Evolutionary conservation across 2,329 filamentous ascomycete species (phyloP).

Genomic region (Colletotrichum liaoningense): DNA sequence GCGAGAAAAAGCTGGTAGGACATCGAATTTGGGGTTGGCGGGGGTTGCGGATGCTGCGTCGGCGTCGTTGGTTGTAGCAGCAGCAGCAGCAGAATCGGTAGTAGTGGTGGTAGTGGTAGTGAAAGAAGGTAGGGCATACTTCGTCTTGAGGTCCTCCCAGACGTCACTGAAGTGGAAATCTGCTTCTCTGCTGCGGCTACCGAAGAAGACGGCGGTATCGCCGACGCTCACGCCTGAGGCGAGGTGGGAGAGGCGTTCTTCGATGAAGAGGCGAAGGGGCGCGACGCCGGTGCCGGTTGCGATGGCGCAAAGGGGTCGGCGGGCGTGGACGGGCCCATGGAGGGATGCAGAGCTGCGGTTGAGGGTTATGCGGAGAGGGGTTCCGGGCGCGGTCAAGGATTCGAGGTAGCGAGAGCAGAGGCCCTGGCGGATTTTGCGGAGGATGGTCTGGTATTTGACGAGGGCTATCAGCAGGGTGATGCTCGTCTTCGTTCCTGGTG

Average conservation of each 20-base stretch:
- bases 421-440: slow-evolving; percentile 85
- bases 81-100: not conserved
- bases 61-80: slow-evolving; percentile 34
- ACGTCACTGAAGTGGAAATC: slow-evolving; percentile 89
- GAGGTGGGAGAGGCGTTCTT: slow-evolving; percentile 68
- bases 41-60: slow-evolving; percentile 39
- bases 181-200: slow-evolving; percentile 77
- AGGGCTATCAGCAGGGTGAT: slow-evolving; percentile 86
- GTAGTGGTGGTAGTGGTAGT: slow-evolving; percentile 19
- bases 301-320: slow-evolving; percentile 77
- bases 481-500: slow-evolving; percentile 44
- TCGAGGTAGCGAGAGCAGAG: slow-evolving; percentile 91
- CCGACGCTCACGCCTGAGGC: slow-evolving; percentile 31
- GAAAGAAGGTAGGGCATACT: not conserved
- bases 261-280: slow-evolving; percentile 83
- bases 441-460: slow-evolving; percentile 90
- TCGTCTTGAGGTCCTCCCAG: slow-evolving; percentile 62
- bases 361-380: slow-evolving; percentile 70
- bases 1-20: slow-evolving; percentile 61
- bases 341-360: slow-evolving; percentile 59
- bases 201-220: slow-evolving; percentile 78
- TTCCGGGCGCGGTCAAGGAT: slow-evolving; percentile 64
- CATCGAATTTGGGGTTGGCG: slow-evolving; percentile 13
- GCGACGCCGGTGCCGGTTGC: slow-evolving; percentile 90
- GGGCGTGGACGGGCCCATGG: slow-evolving; percentile 49